A percentile compares a stretch with the other conserved stretches of the same genome.
phyloP scores from a whole-genome alignment of 208 protist genomes.

The Acanthamoeba triangularis region DNA sequence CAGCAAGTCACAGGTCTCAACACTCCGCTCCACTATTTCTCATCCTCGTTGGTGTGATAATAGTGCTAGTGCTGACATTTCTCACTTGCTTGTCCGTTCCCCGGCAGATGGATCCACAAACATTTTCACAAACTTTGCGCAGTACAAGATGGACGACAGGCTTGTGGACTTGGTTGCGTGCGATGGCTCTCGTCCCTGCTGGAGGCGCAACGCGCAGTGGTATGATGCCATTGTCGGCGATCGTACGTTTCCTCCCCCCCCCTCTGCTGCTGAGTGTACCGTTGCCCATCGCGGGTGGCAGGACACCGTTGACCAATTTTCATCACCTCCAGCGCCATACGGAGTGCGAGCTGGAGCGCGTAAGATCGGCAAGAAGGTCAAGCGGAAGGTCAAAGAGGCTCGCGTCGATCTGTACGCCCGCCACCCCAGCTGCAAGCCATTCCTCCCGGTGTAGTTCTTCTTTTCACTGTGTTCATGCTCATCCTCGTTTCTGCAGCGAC shows the following conservation, averaged over 20 bases:
- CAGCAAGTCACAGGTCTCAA: neutral
- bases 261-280: conserved; percentile 76
- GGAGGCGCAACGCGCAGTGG: conserved; percentile 82
- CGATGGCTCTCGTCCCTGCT: conserved; percentile 91
- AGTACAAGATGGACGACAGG: conserved; percentile 90
- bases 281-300: neutral
- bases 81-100: neutral
- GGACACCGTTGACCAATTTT: neutral
- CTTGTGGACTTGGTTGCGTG: conserved; percentile 92
- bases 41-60: neutral
- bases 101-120: conserved; percentile 84
- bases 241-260: conserved; percentile 89
- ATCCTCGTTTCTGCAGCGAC: neutral
- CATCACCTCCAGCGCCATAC: conserved; percentile 81
- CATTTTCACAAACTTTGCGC: conserved; percentile 93
- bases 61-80: neutral
- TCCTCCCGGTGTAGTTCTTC: neutral
- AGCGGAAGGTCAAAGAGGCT: conserved; percentile 70
- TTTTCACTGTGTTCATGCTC: neutral
- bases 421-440: neutral
- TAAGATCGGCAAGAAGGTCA: conserved; percentile 82
- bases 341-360: conserved; percentile 86
- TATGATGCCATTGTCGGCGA: conserved; percentile 96
- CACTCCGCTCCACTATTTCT: neutral
- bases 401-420: conserved; percentile 67